phyloP scores from a whole-genome alignment of 495 filamentous ascomycete species.

The Aspergillus asperescens region DNA sequence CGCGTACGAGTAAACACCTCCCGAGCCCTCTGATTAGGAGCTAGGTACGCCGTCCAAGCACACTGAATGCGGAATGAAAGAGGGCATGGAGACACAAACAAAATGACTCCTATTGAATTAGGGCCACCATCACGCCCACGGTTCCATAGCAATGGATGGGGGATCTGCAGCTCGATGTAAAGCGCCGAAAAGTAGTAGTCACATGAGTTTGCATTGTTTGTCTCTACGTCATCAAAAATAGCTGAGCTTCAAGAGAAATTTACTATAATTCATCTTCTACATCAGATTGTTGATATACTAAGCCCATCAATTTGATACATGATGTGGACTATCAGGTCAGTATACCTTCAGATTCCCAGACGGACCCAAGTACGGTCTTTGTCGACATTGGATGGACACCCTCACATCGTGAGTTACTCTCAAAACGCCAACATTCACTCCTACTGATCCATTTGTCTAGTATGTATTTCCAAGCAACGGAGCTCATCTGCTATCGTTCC shows the following conservation, averaged over 20 bases:
- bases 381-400: conserved; percentile 51
- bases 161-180: not conserved
- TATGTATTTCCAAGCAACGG: conserved; percentile 58
- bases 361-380: conserved; percentile 36
- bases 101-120: not conserved
- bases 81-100: not conserved
- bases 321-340: conserved; percentile 28
- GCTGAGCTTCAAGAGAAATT: not conserved
- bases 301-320: not conserved
- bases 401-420: conserved; percentile 45
- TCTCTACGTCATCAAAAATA: conserved; percentile 21
- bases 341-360: conserved; percentile 21
- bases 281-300: conserved; percentile 6
- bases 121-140: not conserved
- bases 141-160: not conserved
- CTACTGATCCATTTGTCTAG: conserved; percentile 41
- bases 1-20: not conserved
- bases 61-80: not conserved
- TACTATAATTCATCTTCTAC: not conserved
- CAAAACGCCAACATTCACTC: not conserved
- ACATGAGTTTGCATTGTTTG: conserved; percentile 35
- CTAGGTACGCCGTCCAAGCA: not conserved
- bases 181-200: conserved; percentile 19
- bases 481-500: conserved; percentile 62
- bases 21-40: not conserved